These are phyloP conservation scores for Drechslerella stenobrocha DNA, from an alignment of 2,329 filamentous ascomycete species.

Conservation along the genomic window DNA sequence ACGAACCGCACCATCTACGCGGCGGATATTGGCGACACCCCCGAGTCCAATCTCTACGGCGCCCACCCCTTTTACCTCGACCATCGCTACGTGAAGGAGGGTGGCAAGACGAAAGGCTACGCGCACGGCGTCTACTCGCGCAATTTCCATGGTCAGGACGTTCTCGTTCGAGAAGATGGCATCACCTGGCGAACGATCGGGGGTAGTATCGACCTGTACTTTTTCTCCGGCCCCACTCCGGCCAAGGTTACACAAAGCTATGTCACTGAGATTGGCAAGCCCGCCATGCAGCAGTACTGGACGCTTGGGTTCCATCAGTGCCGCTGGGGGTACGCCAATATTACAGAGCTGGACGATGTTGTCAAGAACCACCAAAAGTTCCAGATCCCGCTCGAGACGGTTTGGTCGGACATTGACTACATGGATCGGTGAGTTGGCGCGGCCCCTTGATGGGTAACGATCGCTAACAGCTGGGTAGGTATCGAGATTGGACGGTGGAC, in stretches of 20 bases:
- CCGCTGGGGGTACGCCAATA: conserved; percentile 58
- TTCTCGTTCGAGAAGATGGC: conserved; percentile 63
- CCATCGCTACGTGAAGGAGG: conserved; percentile 60
- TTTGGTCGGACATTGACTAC: conserved; percentile 76
- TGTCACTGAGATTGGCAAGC: conserved; percentile 59
- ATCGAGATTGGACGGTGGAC: conserved; percentile 68
- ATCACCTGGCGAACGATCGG: conserved; percentile 80
- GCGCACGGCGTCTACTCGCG: conserved; percentile 72
- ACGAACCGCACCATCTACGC: conserved; percentile 72
- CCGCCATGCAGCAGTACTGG: conserved; percentile 62
- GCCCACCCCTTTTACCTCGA: conserved; percentile 77
- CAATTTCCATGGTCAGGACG: conserved; percentile 77
- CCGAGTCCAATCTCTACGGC: conserved; percentile 70
- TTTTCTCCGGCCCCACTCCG: conserved; percentile 59
- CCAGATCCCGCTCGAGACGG: conserved; percentile 69
- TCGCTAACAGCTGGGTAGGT: conserved; percentile 43
- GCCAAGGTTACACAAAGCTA: conserved; percentile 60
- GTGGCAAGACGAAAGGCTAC: conserved; percentile 65
- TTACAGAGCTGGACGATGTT: conserved; percentile 56
- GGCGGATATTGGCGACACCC: conserved; percentile 67
- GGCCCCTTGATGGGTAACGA: not conserved
- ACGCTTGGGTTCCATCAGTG: conserved; percentile 62
- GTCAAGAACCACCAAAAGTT: conserved; percentile 69
- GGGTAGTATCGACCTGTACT: conserved; percentile 68
- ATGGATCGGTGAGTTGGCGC: conserved; percentile 59